Conservation (phyloP, 768 basidiomycete genomes). For the Tricholoma sp. region DNA sequence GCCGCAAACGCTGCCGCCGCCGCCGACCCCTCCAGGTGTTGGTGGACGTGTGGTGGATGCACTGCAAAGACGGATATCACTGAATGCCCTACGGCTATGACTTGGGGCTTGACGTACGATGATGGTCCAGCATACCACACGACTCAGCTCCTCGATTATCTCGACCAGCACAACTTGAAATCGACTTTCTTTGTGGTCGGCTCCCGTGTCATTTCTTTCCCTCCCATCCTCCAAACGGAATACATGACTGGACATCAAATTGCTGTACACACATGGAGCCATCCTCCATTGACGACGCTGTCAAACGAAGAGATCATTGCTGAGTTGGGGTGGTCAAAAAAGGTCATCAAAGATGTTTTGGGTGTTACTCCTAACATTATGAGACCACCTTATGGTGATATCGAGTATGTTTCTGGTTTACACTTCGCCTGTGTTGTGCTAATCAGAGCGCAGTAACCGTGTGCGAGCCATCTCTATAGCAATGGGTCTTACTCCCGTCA, state of each 20-base stretch:
- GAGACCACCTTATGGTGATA: slow-evolving; percentile 80
- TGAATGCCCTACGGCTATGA: slow-evolving; percentile 62
- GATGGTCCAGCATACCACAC: slow-evolving; percentile 83
- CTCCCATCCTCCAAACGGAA: slow-evolving; percentile 63
- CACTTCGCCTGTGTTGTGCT: not conserved
- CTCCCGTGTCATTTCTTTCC: slow-evolving; percentile 71
- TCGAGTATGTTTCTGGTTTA: slow-evolving; percentile 45
- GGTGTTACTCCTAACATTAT: slow-evolving; percentile 77
- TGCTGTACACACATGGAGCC: slow-evolving; percentile 66
- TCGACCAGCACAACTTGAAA: slow-evolving; percentile 58
- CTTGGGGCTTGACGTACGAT: slow-evolving; percentile 59
- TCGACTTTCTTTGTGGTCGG: slow-evolving; percentile 89
- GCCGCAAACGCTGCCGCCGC: slow-evolving; percentile 53
- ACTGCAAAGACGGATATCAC: slow-evolving; percentile 62
- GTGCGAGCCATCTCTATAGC: slow-evolving; percentile 79
- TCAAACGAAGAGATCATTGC: slow-evolving; percentile 81
- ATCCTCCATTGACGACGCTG: slow-evolving; percentile 65
- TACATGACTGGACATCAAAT: slow-evolving; percentile 81
- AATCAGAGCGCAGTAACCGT: slow-evolving; percentile 53
- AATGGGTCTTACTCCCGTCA: slow-evolving; percentile 79
- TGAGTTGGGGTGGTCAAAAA: slow-evolving; percentile 83
- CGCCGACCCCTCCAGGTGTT: slow-evolving; percentile 53
- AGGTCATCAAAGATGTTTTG: slow-evolving; percentile 77
- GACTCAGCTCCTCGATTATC: slow-evolving; percentile 64
- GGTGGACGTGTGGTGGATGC: slow-evolving; percentile 82